Evolutionary conservation across 371 early-diverging fungal species (phyloP), one percentile per base, ranked within the genome.

Genomic region (Mortierella sp.): DNA sequence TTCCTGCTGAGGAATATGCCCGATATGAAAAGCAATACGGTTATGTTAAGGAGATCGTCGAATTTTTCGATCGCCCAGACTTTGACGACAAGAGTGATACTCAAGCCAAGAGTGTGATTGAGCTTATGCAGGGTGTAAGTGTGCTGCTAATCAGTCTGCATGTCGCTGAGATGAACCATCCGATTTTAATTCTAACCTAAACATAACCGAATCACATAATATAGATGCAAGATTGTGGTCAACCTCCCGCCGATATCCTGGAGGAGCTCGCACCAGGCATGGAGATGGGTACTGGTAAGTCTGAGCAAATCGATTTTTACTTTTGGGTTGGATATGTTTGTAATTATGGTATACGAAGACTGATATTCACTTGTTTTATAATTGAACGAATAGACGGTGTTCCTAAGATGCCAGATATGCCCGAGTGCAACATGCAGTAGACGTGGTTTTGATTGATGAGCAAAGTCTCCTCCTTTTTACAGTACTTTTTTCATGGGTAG

Each of bases 151-250:
- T n/a, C n/a, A n/a, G n/a, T n/a, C n/a, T n/a, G n/a, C n/a, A n/a
- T n/a, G n/a, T n/a, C n/a, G n/a, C n/a, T n/a, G n/a, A n/a, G n/a
- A n/a, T n/a, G n/a, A n/a, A n/a, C n/a, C n/a, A n/a, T n/a, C n/a
- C n/a, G n/a, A n/a, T n/a, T n/a, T n/a, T n/a, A n/a, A n/a, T n/a
- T n/a, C n/a, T n/a, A n/a, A n/a, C n/a, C n/a, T n/a, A n/a, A n/a
- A n/a, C n/a, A n/a, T n/a, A n/a, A n/a, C n/a, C n/a, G n/a, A n/a
- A n/a, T n/a, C n/a, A n/a, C n/a, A n/a, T n/a, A n/a, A n/a, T n/a
- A n/a, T 70, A 93, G 91, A 96, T 98, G 95, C 98, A 98, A 89
- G 96, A 96, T 56, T 89, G 90, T 47, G 98, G 98, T 19, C 96
- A 96, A 72, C 98, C 98, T 26, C 98, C 98, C 7, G 91, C 92